phyloP scores from a whole-genome alignment of 2,329 filamentous ascomycete genomes.

The Onygenales sp. region DNA sequence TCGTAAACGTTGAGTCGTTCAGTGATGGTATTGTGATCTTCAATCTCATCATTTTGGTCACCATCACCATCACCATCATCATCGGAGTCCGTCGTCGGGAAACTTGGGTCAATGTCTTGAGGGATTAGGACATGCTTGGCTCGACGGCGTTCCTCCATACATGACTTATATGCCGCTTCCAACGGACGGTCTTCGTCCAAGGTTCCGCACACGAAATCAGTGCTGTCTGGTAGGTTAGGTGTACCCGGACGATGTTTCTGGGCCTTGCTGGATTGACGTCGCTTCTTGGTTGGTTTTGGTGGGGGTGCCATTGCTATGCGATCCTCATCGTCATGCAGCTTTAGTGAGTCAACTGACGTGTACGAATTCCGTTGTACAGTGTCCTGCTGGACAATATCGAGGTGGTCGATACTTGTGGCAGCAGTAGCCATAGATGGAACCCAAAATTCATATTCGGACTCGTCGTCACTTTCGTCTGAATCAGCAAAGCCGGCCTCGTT shows the following conservation, averaged over 20 bases:
- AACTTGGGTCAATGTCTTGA: conserved; percentile 97
- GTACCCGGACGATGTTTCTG: conserved; percentile 56
- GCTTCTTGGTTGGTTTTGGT: conserved; percentile 19
- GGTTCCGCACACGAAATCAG: conserved; percentile 97
- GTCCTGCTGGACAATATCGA: conserved; percentile 38
- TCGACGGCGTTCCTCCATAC: conserved; percentile 68
- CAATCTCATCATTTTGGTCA: conserved; percentile 42
- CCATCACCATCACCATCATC: conserved; percentile 63
- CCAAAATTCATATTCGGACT: conserved; percentile 58
- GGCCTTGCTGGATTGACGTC: conserved; percentile 31
- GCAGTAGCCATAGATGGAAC: conserved; percentile 36
- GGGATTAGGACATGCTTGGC: conserved; percentile 74
- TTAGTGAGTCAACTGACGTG: conserved; percentile 45
- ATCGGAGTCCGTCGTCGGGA: conserved; percentile 88
- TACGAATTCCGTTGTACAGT: conserved; percentile 41
- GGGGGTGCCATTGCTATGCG: background rate
- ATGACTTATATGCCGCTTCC: conserved; percentile 87
- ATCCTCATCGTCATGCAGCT: conserved; percentile 1
- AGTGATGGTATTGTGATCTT: conserved; percentile 39
- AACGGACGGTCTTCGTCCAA: conserved; percentile 88
- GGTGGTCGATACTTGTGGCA: conserved; percentile 45
- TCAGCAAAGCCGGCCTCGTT: conserved; percentile 64
- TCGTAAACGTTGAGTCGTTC: conserved; percentile 62
- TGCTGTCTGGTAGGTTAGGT: conserved; percentile 87
- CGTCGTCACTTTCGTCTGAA: conserved; percentile 57